phyloP scores from a whole-genome alignment of 2,329 filamentous ascomycete species.

The Fusarium camptoceras region DNA sequence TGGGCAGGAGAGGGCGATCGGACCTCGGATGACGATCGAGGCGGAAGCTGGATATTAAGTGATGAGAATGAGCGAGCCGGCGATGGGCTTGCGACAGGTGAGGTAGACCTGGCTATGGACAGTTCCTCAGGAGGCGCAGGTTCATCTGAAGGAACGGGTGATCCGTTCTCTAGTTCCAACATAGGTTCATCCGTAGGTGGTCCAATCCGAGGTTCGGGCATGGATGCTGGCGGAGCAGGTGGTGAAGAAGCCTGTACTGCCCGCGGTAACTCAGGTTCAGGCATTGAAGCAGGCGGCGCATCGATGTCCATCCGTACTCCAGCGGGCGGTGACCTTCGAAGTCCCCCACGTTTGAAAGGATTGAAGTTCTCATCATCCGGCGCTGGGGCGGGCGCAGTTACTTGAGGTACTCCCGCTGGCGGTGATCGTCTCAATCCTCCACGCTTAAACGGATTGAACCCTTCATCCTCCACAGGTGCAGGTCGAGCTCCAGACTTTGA shows the following conservation, averaged over 20 bases:
- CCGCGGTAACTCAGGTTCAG: slow-evolving; percentile 23
- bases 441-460: slow-evolving; percentile 49
- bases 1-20: background rate
- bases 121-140: background rate
- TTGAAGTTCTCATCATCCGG: slow-evolving; percentile 48
- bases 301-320: slow-evolving; percentile 32
- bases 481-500: slow-evolving; percentile 55
- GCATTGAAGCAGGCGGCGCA: slow-evolving; percentile 31
- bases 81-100: slow-evolving; percentile 8
- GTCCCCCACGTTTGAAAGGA: slow-evolving; percentile 47
- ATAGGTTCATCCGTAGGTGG: background rate
- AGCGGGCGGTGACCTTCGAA: slow-evolving; percentile 49
- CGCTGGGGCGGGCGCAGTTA: accelerated
- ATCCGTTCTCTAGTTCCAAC: background rate
- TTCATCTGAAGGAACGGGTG: slow-evolving; percentile 1
- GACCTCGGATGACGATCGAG: background rate
- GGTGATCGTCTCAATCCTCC: slow-evolving; percentile 47
- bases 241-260: slow-evolving; percentile 8
- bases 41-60: slow-evolving; percentile 5
- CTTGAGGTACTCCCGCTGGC: slow-evolving; percentile 41
- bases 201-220: slow-evolving; percentile 11
- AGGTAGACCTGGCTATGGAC: slow-evolving; percentile 1
- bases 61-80: slow-evolving; percentile 19
- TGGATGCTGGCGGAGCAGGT: slow-evolving; percentile 20
- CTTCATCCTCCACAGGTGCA: slow-evolving; percentile 30